Conservation (phyloP, 2,329 filamentous ascomycete species). For the Didymella pomorum region DNA sequence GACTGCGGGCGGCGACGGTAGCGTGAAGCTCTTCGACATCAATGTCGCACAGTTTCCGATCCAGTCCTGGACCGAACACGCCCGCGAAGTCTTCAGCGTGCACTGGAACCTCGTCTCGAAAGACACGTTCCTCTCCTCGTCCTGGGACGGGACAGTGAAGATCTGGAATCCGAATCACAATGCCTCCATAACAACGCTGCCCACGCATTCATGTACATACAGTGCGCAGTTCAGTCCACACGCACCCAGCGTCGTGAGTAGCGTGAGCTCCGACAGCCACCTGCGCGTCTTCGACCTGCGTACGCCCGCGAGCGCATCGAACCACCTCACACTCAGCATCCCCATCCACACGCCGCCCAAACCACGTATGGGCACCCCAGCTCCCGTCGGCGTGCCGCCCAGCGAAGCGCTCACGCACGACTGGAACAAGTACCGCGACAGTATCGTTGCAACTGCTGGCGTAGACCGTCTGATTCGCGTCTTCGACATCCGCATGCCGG, state of each 20-base stretch:
- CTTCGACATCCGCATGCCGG: slow-evolving; percentile 85
- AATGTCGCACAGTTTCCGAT: slow-evolving; percentile 83
- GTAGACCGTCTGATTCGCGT: slow-evolving; percentile 88
- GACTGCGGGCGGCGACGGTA: slow-evolving; percentile 89
- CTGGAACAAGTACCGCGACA: slow-evolving; percentile 97
- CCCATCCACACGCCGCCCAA: slow-evolving; percentile 78
- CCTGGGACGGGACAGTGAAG: slow-evolving; percentile 96
- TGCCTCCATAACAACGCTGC: slow-evolving; percentile 81
- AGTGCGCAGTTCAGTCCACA: slow-evolving; percentile 90
- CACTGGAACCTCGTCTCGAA: slow-evolving; percentile 93
- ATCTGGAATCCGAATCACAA: slow-evolving; percentile 86
- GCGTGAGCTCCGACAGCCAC: slow-evolving; percentile 87
- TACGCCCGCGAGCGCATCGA: slow-evolving; percentile 82
- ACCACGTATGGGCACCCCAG: slow-evolving; percentile 55
- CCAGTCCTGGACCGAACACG: slow-evolving; percentile 92
- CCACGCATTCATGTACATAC: slow-evolving; percentile 94
- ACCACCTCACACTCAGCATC: slow-evolving; percentile 83
- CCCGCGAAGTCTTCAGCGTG: slow-evolving; percentile 89
- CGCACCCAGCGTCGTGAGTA: slow-evolving; percentile 83
- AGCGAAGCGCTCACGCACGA: slow-evolving; percentile 92
- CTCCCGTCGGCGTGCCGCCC: slow-evolving; percentile 62
- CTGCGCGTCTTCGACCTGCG: slow-evolving; percentile 91
- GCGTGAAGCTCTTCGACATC: slow-evolving; percentile 92
- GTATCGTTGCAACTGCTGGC: slow-evolving; percentile 83
- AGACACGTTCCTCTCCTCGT: slow-evolving; percentile 87